Percentiles rank a stretch among this genome's conserved stretches.
Conservation (phyloP, 768 basidiomycete genomes). For the Pleurotus giganteus region DNA sequence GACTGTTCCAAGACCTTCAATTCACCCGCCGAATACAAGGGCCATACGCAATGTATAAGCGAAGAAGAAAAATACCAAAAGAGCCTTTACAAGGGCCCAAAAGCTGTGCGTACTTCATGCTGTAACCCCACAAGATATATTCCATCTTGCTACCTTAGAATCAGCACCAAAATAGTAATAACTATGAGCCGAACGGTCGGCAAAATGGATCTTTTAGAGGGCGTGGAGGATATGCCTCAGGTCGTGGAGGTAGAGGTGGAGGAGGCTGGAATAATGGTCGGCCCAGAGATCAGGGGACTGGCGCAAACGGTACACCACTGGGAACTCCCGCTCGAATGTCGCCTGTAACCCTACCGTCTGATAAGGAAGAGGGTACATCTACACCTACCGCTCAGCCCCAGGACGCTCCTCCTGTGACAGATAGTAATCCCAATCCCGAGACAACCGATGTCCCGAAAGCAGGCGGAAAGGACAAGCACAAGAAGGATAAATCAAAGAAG, state of each 20-base stretch:
- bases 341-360: slow-evolving; percentile 21
- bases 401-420: slow-evolving; percentile 9
- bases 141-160: neutral
- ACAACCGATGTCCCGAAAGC: neutral
- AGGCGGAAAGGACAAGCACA: slow-evolving; percentile 21
- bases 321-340: slow-evolving; percentile 53
- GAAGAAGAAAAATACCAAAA: slow-evolving; percentile 97
- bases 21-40: slow-evolving; percentile 73
- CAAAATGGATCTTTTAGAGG: slow-evolving; percentile 10
- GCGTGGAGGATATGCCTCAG: slow-evolving; percentile 20
- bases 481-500: slow-evolving; percentile 38
- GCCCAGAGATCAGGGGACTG: slow-evolving; percentile 38
- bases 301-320: slow-evolving; percentile 71
- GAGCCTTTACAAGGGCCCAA: slow-evolving; percentile 77
- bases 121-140: neutral
- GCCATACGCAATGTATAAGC: slow-evolving; percentile 79
- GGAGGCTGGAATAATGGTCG: slow-evolving; percentile 25
- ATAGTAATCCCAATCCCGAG: slow-evolving; percentile 11
- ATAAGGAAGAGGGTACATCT: slow-evolving; percentile 1
- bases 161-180: slow-evolving; percentile 16
- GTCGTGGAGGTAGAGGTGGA: slow-evolving; percentile 32
- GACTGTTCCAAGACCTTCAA: slow-evolving; percentile 88
- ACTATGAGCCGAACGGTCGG: slow-evolving; percentile 20
- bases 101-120: slow-evolving; percentile 36
- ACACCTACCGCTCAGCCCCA: slow-evolving; percentile 11